Percentiles rank a stretch among this genome's conserved stretches.
Evolutionary conservation across 169 alveolate species (phyloP).

Genomic region (Theileria equi): DNA sequence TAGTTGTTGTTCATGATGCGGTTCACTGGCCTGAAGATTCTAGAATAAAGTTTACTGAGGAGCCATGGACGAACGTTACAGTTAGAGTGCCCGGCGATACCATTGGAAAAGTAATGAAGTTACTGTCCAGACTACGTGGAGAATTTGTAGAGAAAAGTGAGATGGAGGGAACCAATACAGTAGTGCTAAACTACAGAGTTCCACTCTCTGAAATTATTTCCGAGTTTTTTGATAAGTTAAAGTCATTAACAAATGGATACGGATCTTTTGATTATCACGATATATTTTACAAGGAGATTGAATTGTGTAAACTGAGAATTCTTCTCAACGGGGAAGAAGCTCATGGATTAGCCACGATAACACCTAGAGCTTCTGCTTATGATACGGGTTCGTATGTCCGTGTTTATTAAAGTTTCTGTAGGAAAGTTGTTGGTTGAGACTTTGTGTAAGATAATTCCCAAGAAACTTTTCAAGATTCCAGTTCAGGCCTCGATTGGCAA

Average conservation of each 20-base stretch:
- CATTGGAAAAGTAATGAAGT: conserved; percentile 29
- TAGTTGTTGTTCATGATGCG: conserved; percentile 50
- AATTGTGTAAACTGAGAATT: conserved; percentile 76
- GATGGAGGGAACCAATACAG: conserved; percentile 50
- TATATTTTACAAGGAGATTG: conserved; percentile 72
- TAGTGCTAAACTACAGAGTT: conserved; percentile 75
- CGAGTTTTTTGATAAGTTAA: conserved; percentile 87
- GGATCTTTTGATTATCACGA: conserved; percentile 86
- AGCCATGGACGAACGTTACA: conserved; percentile 67
- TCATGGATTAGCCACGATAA: conserved; percentile 82
- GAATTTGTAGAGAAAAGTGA: conserved; percentile 63
- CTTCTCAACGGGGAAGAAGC: conserved; percentile 83
- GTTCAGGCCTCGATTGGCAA: conserved; percentile 86
- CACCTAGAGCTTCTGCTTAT: conserved; percentile 75
- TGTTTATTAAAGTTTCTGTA: not conserved
- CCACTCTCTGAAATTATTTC: conserved; percentile 89
- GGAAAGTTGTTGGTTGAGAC: conserved; percentile 76
- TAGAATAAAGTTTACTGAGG: conserved; percentile 23
- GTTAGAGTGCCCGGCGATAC: conserved; percentile 52
- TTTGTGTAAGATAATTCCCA: conserved; percentile 83
- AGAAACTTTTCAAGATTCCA: conserved; percentile 84
- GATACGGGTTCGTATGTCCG: conserved; percentile 37
- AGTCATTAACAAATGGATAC: conserved; percentile 86
- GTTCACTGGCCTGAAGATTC: conserved; percentile 64
- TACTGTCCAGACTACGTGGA: conserved; percentile 56